A percentile compares a stretch with the other conserved stretches of the same genome.
Evolutionary conservation across 1,139 yeast genomes (phyloP).

Genomic region (Kodamaea suecica): DNA sequence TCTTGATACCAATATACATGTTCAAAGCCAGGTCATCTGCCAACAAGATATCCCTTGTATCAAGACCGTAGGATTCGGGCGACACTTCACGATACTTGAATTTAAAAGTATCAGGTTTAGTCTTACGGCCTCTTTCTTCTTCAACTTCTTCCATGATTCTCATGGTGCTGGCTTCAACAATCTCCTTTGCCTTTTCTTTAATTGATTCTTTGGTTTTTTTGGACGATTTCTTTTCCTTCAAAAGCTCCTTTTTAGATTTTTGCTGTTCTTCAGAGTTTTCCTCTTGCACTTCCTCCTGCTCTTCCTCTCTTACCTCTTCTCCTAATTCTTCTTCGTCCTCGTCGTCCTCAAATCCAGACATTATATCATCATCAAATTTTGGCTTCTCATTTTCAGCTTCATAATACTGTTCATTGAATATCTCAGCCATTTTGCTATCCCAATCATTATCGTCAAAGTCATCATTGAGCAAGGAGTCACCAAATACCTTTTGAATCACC

Average conservation of each 20-base stretch:
- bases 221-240: slow-evolving; percentile 54
- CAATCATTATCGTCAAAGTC: slow-evolving; percentile 91
- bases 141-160: slow-evolving; percentile 59
- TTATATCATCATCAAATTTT: slow-evolving; percentile 29
- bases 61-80: slow-evolving; percentile 87
- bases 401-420: slow-evolving; percentile 81
- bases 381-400: slow-evolving; percentile 50
- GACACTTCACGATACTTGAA: slow-evolving; percentile 93
- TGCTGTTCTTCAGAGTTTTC: slow-evolving; percentile 41
- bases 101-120: slow-evolving; percentile 41
- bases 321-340: slow-evolving; percentile 19
- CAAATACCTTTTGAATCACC: slow-evolving; percentile 60
- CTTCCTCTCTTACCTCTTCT: slow-evolving; percentile 20
- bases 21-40: slow-evolving; percentile 89
- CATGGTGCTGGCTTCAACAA: slow-evolving; percentile 49
- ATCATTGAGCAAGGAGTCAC: slow-evolving; percentile 72
- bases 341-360: slow-evolving; percentile 18
- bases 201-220: slow-evolving; percentile 63
- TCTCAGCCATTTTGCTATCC: slow-evolving; percentile 83
- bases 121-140: slow-evolving; percentile 57
- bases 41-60: slow-evolving; percentile 79
- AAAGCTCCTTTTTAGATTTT: slow-evolving; percentile 48
- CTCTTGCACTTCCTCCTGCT: slow-evolving; percentile 18
- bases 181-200: slow-evolving; percentile 65
- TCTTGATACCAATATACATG: slow-evolving; percentile 80